Evolutionary conservation across 2,329 filamentous ascomycete genomes (phyloP).

Genomic region (Microsporum audouinii): DNA sequence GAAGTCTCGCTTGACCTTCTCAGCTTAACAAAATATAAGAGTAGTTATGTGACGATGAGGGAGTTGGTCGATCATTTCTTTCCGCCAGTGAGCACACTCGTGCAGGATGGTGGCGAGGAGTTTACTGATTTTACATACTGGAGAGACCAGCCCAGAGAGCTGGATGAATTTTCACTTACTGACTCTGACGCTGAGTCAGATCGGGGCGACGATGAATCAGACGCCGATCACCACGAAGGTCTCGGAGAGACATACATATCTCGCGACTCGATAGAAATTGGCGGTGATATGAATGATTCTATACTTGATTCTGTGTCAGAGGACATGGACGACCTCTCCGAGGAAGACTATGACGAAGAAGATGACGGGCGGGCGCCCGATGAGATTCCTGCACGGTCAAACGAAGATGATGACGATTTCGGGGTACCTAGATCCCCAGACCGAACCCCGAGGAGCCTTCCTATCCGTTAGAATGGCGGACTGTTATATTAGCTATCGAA

Average conservation of each 20-base stretch:
- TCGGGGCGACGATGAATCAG: conserved; percentile 38
- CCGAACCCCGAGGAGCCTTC: not conserved
- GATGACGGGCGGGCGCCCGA: conserved; percentile 7
- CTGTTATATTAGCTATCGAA: not conserved
- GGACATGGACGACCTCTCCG: conserved; percentile 16
- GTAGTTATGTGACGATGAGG: conserved; percentile 92
- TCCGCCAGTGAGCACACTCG: conserved; percentile 74
- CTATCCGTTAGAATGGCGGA: not conserved
- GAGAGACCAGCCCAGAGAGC: conserved; percentile 70
- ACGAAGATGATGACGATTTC: conserved; percentile 22
- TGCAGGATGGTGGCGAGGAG: conserved; percentile 81
- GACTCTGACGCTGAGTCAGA: conserved; percentile 44
- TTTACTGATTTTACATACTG: conserved; percentile 98
- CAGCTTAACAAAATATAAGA: conserved; percentile 86
- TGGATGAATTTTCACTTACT: conserved; percentile 80
- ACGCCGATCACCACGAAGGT: conserved; percentile 31
- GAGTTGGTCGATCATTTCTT: conserved; percentile 98
- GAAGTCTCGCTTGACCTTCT: conserved; percentile 87
- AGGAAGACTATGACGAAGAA: conserved; percentile 30
- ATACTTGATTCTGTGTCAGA: conserved; percentile 18
- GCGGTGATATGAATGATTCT: conserved; percentile 34
- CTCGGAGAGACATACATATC: conserved; percentile 46
- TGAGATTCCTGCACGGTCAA: not conserved
- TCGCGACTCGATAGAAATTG: conserved; percentile 39
- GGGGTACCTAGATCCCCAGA: not conserved